Conservation (phyloP, 768 basidiomycete species). For the Sarcomyxa edulis region DNA sequence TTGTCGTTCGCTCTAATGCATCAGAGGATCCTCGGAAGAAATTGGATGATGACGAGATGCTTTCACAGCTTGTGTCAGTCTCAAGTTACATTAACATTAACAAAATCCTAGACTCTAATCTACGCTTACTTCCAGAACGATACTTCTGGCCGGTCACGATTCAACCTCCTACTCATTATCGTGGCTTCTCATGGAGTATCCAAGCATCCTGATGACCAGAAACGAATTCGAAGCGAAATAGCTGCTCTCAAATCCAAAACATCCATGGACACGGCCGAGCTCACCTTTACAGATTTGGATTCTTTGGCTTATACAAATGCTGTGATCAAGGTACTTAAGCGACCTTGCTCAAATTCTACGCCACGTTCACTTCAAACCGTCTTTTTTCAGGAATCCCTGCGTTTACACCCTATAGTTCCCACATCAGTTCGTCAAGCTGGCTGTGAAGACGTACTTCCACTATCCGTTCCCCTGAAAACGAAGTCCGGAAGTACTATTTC, state of each 20-base stretch:
- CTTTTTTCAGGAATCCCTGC: conserved; percentile 19
- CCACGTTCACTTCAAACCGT: background rate
- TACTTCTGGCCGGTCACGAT: conserved; percentile 27
- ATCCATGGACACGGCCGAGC: background rate
- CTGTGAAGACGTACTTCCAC: conserved; percentile 36
- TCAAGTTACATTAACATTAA: too few species aligned
- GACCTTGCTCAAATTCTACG: background rate
- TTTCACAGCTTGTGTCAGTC: conserved; percentile 19
- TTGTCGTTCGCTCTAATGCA: conserved; percentile 13
- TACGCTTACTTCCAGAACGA: background rate
- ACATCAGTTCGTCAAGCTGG: conserved; percentile 13
- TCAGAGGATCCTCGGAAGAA: conserved; percentile 8
- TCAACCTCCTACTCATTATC: conserved; percentile 33
- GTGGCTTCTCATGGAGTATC: conserved; percentile 46
- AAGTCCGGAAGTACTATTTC: conserved; percentile 23
- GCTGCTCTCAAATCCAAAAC: conserved; percentile 13
- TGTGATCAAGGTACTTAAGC: conserved; percentile 4
- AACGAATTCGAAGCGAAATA: conserved; percentile 39
- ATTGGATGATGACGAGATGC: conserved; percentile 19
- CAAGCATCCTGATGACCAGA: conserved; percentile 36
- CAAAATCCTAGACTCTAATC: too few species aligned
- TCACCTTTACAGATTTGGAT: background rate
- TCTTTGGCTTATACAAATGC: conserved; percentile 2
- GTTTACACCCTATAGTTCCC: conserved; percentile 25
- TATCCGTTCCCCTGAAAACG: conserved; percentile 30